phyloP scores from a whole-genome alignment of 345 rosid species.

The Abelmoschus esculentus region DNA sequence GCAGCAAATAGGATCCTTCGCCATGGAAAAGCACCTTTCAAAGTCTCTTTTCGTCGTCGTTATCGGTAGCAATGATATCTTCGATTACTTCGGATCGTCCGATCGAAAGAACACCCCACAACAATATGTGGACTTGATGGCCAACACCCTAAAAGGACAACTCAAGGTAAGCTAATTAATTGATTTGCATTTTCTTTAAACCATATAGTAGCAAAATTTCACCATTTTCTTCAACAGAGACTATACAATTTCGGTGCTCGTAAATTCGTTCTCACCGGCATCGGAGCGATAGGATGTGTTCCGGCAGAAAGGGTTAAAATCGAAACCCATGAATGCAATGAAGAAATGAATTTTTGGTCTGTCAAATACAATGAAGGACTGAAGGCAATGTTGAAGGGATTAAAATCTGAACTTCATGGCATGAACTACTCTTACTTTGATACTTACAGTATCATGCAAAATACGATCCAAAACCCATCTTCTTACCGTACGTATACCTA shows the following conservation, averaged over 20 bases:
- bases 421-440: constrained; percentile 11
- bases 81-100: constrained; percentile 38
- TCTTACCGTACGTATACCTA: background rate
- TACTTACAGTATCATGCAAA: constrained; percentile 5
- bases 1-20: constrained; percentile 23
- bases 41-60: constrained; percentile 46
- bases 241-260: constrained; percentile 4
- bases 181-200: background rate
- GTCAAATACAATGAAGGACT: constrained; percentile 3
- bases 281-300: constrained; percentile 4
- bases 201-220: background rate
- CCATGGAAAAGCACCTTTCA: constrained; percentile 27
- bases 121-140: constrained; percentile 37
- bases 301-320: constrained; percentile 10
- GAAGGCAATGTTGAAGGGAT: constrained; percentile 3
- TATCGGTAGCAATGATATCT: constrained; percentile 64
- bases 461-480: constrained; percentile 5
- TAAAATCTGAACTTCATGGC: constrained; percentile 9
- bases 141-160: constrained; percentile 36
- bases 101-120: constrained; percentile 29
- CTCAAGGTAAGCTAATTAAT: constrained; percentile 40
- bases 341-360: constrained; percentile 10
- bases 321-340: constrained; percentile 6
- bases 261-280: background rate
- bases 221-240: background rate